Evolutionary conservation across 1,284 basidiomycete species (phyloP).

Genomic region (Anthracocystis panici-leucophaei): DNA sequence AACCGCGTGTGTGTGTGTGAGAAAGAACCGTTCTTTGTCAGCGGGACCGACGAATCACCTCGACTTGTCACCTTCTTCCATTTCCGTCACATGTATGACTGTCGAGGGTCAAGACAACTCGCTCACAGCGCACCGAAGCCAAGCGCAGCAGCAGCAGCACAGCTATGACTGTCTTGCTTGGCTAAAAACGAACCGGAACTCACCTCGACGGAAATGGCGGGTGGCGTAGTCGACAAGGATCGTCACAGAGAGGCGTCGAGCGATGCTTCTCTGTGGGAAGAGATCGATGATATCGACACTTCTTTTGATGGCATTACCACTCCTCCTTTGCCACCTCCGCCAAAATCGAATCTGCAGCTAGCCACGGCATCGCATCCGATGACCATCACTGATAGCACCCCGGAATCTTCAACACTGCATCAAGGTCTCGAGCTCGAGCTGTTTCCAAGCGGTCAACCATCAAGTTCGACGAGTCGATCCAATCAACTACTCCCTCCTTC

Average conservation of each 20-base stretch:
- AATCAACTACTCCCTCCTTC: constrained; percentile 6
- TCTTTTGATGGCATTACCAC: constrained; percentile 29
- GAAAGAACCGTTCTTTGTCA: not conserved
- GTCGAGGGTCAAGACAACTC: not conserved
- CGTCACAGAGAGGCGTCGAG: constrained; percentile 38
- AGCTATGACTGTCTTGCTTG: not conserved
- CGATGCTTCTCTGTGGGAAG: constrained; percentile 42
- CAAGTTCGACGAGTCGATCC: constrained; percentile 3
- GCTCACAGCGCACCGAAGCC: too few relatives aligned
- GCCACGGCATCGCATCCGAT: constrained; percentile 15
- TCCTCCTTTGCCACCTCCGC: constrained; percentile 5
- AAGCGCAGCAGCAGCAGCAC: not conserved
- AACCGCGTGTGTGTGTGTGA: not conserved
- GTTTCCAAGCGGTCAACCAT: constrained; percentile 22
- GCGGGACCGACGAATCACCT: constrained; percentile 1
- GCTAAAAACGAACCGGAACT: not conserved
- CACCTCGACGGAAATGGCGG: constrained; percentile 10
- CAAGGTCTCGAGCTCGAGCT: constrained; percentile 29
- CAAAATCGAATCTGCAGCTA: not conserved
- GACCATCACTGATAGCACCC: constrained; percentile 7
- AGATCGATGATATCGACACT: constrained; percentile 23
- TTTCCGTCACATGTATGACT: not conserved
- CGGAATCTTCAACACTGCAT: constrained; percentile 8
- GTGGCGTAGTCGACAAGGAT: constrained; percentile 12
- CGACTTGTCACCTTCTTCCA: not conserved